Percentiles rank a stretch among this genome's conserved stretches.
These are phyloP conservation scores for Penicillium decumbens DNA, from an alignment of 2,329 filamentous ascomycete species.

Conservation along the genomic window DNA sequence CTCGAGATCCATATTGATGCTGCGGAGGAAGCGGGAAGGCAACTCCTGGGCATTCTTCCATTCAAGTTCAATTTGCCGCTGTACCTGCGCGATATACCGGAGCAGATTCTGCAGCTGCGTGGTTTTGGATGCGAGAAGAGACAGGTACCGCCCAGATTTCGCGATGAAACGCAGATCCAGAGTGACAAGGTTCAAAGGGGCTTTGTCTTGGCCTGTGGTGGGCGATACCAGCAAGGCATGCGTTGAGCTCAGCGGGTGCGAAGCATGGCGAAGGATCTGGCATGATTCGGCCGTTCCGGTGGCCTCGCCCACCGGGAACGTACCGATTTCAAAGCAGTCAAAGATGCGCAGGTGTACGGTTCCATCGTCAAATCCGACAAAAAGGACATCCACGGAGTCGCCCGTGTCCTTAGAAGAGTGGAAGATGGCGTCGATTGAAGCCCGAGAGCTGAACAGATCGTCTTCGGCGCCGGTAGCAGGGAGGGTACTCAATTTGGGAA, in stretches of 20 bases:
- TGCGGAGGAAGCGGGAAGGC: slow-evolving; percentile 70
- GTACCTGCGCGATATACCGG: slow-evolving; percentile 75
- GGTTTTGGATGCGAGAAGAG: slow-evolving; percentile 78
- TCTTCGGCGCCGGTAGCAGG: slow-evolving; percentile 62
- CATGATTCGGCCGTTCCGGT: slow-evolving; percentile 36
- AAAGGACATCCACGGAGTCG: slow-evolving; percentile 72
- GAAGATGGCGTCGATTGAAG: slow-evolving; percentile 66
- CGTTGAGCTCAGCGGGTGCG: slow-evolving; percentile 68
- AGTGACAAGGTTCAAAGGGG: slow-evolving; percentile 59
- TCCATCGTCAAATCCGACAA: slow-evolving; percentile 68
- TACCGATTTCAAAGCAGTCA: slow-evolving; percentile 74
- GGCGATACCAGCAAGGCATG: slow-evolving; percentile 62
- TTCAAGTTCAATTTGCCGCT: slow-evolving; percentile 72
- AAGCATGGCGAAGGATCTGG: slow-evolving; percentile 58
- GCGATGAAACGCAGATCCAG: slow-evolving; percentile 81
- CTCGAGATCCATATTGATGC: slow-evolving; percentile 69
- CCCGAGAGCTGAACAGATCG: slow-evolving; percentile 64
- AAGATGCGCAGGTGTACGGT: slow-evolving; percentile 74
- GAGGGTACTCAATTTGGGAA: slow-evolving; percentile 71
- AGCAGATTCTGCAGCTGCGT: slow-evolving; percentile 83
- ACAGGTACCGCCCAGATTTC: slow-evolving; percentile 69
- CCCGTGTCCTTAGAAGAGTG: slow-evolving; percentile 60
- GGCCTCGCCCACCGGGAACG: slow-evolving; percentile 43
- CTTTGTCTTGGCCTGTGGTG: slow-evolving; percentile 34
- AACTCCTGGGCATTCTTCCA: slow-evolving; percentile 79